Percentiles rank a stretch among this genome's conserved stretches.
phyloP scores from a whole-genome alignment of 352 stramenopile species.

The Globisporangium polare region DNA sequence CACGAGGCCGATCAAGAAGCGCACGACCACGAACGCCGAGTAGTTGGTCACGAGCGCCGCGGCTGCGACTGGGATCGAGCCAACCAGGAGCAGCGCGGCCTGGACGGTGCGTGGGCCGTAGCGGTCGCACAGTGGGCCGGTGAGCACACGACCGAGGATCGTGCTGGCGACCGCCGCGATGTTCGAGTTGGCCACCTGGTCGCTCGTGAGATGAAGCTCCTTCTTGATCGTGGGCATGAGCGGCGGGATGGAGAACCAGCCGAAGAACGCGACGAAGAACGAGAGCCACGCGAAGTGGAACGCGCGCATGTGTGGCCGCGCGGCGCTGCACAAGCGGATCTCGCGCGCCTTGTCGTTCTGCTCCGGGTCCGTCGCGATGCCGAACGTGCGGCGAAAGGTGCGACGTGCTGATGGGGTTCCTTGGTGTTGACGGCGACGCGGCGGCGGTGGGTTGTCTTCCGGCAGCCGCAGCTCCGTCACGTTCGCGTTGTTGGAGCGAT shows the following conservation, averaged over 20 bases:
- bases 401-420: not conserved
- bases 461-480: slow-evolving; percentile 1
- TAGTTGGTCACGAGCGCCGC: slow-evolving; percentile 83
- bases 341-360: slow-evolving; percentile 39
- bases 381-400: not conserved
- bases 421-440: not conserved
- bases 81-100: slow-evolving; percentile 63
- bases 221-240: slow-evolving; percentile 89
- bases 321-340: slow-evolving; percentile 58
- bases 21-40: slow-evolving; percentile 66
- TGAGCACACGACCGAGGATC: slow-evolving; percentile 87
- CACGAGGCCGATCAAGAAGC: slow-evolving; percentile 94
- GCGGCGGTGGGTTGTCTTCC: not conserved
- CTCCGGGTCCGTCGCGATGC: slow-evolving; percentile 19
- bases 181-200: slow-evolving; percentile 90
- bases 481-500: not conserved
- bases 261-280: slow-evolving; percentile 95
- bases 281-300: slow-evolving; percentile 92
- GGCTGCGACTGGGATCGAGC: slow-evolving; percentile 81
- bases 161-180: slow-evolving; percentile 88
- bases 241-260: slow-evolving; percentile 93
- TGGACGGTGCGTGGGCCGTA: slow-evolving; percentile 88
- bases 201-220: slow-evolving; percentile 73
- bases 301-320: slow-evolving; percentile 90
- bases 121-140: slow-evolving; percentile 90